Evolutionary conservation across 768 basidiomycete species (phyloP).

Genomic region (Tulasnella sp.): DNA sequence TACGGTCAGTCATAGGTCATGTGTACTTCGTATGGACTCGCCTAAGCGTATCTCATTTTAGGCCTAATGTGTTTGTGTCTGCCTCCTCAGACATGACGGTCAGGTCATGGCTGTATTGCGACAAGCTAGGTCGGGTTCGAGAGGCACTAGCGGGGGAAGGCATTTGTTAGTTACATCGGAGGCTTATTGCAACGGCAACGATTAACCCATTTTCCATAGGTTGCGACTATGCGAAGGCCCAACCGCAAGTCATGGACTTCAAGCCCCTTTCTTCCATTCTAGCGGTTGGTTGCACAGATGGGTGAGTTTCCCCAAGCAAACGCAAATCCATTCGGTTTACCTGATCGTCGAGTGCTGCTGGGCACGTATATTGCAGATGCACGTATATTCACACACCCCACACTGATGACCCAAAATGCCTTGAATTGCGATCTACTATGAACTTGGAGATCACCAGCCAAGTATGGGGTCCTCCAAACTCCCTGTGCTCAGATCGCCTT

Average conservation of each 20-base stretch:
- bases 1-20: neutral
- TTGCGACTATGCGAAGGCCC: neutral
- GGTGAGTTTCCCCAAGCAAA: slow-evolving; percentile 1
- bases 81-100: neutral
- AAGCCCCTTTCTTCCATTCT: slow-evolving; percentile 9
- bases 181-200: too few species aligned
- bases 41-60: neutral
- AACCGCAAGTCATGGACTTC: slow-evolving; percentile 8
- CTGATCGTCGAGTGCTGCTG: neutral
- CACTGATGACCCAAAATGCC: neutral
- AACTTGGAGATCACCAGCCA: neutral
- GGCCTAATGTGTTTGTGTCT: slow-evolving; percentile 4
- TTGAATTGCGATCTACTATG: neutral
- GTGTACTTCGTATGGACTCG: neutral
- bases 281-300: slow-evolving; percentile 5
- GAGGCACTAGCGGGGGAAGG: neutral
- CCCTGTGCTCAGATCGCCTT: neutral
- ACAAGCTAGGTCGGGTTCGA: neutral
- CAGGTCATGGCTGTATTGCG: neutral
- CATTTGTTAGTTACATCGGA: neutral
- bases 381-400: slow-evolving; percentile 4
- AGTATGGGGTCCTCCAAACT: slow-evolving; percentile 1
- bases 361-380: neutral
- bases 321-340: too few species aligned
- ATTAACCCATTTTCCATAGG: too few species aligned